A percentile compares a stretch with the other conserved stretches of the same genome.
phyloP scores from a whole-genome alignment of 441 rosid species.

The Flueggea neowawraea region DNA sequence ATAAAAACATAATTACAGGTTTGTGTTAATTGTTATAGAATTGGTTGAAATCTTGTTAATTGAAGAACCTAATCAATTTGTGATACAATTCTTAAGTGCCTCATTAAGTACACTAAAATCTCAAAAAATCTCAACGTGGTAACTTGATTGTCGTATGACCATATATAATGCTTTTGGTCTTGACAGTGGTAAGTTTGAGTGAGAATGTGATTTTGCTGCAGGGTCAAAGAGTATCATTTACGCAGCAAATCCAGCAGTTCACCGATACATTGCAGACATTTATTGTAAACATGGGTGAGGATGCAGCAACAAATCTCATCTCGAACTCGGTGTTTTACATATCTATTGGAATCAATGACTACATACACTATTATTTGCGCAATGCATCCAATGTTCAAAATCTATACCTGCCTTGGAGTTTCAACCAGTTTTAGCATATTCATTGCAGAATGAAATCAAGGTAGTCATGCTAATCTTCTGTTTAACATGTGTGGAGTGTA shows the following conservation, averaged over 20 bases:
- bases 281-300: constrained; percentile 69
- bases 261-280: constrained; percentile 80
- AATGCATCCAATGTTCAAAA: constrained; percentile 72
- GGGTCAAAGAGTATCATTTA: constrained; percentile 85
- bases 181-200: neutral
- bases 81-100: too few relatives aligned
- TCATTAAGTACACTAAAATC: too few relatives aligned
- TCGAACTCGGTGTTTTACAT: constrained; percentile 70
- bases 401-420: constrained; percentile 82
- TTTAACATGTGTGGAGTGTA: neutral
- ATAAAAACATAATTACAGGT: neutral
- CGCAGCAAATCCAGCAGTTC: constrained; percentile 89
- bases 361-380: constrained; percentile 86
- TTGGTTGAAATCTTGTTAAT: too few relatives aligned
- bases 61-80: too few relatives aligned
- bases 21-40: neutral
- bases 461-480: constrained; percentile 20
- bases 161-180: neutral
- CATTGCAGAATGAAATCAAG: constrained; percentile 65
- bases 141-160: too few relatives aligned
- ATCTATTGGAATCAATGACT: constrained; percentile 86
- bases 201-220: constrained; percentile 16
- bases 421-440: constrained; percentile 74
- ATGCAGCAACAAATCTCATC: constrained; percentile 44
- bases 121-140: too few relatives aligned